Evolutionary conservation across 805 yeast genomes (phyloP), one percentile per base, ranked within the genome.

Genomic region (Cyberlindnera amylophila): DNA sequence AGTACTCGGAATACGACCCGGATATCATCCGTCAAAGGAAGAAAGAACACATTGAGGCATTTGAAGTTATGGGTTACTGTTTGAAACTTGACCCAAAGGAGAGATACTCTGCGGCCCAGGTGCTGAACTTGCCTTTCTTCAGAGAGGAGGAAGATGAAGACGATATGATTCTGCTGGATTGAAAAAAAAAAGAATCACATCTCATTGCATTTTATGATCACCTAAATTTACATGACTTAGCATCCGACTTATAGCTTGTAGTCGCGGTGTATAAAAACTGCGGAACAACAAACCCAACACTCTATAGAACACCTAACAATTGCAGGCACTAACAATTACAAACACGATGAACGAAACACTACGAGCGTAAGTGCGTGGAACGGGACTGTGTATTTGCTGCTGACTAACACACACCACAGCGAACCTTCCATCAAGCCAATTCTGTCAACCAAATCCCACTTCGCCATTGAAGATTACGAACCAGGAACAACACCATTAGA

Each of bases 101-200:
- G 55, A 75, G 99, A 51, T 79, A 86, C 2, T 71, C 85, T 17
- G 97, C 99, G 0, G 80, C 78, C 28, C 96, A 89, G 51, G 71
- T 93, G 37, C 66, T 91, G 32, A 35, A 39, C 9, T 28, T 55
- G 36, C 59, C 59, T 9, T 58, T 58, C 42, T 58, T 58, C 40
- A 46, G 33, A 13, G 41, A 39, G n/a, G 49, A 46, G 5, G 51
- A 50, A 6, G 55, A 48, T 12, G 55, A 41, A 4, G 46, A 44
- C 15, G 50, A 44, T n/a, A 39, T 46, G 43, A 38, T 48, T 11
- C 41, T 47, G 33, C 38, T 46, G 24, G 41, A 39, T 31, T 37
- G 19, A 18, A 27, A 27, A 7, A 23, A 7, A 23, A 8, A 11
- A 23, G 10, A 23, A 8, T 7, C 27, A 23, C 11, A n/a, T 23